Evolutionary conservation across 2,329 filamentous ascomycete species (phyloP).

Genomic region (Fusarium equiseti): DNA sequence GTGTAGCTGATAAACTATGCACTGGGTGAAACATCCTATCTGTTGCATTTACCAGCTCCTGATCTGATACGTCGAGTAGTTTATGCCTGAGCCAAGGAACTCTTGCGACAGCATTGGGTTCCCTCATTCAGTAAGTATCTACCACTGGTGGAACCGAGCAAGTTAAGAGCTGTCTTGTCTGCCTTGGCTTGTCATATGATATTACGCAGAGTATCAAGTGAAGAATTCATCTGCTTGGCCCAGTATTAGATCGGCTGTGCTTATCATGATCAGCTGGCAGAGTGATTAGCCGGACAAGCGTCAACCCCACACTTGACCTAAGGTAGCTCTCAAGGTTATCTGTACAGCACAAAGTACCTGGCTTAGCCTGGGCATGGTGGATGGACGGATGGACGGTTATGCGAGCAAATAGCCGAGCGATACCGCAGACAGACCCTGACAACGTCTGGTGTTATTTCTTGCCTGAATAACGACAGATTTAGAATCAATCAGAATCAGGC

Average conservation of each 20-base stretch:
- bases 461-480: background rate
- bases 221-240: conserved; percentile 12
- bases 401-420: conserved; percentile 31
- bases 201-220: conserved; percentile 14
- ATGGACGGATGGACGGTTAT: conserved; percentile 2
- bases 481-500: conserved; percentile 3
- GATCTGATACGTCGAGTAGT: conserved; percentile 1
- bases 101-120: background rate
- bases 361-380: background rate
- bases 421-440: conserved; percentile 18
- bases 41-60: conserved; percentile 1
- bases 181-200: conserved; percentile 3
- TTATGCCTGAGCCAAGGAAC: background rate
- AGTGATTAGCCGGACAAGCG: conserved; percentile 33
- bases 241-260: conserved; percentile 29
- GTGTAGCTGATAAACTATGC: conserved; percentile 9
- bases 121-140: background rate
- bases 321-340: conserved; percentile 30
- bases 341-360: conserved; percentile 1
- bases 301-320: conserved; percentile 39
- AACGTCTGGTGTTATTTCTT: conserved; percentile 17
- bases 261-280: conserved; percentile 42
- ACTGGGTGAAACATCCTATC: background rate
- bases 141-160: background rate
- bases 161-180: background rate